These are phyloP conservation scores for Trichophyton rubrum DNA, from an alignment of 2,329 filamentous ascomycete genomes.

Conservation along the genomic window DNA sequence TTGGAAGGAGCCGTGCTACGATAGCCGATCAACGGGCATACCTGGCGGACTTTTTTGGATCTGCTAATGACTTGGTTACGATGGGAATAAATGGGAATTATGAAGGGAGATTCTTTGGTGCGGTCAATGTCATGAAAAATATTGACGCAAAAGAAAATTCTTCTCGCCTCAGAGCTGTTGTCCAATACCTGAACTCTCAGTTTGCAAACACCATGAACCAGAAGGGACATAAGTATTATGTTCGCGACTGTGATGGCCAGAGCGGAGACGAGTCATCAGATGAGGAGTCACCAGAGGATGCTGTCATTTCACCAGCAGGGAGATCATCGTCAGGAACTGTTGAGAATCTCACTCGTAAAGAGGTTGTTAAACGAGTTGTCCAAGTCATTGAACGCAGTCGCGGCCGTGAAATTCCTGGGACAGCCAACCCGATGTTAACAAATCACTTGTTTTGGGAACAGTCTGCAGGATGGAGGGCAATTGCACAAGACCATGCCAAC, in stretches of 20 bases:
- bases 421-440: constrained; percentile 47
- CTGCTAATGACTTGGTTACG: constrained; percentile 27
- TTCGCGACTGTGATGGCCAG: constrained; percentile 17
- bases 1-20: constrained; percentile 30
- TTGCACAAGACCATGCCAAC: constrained; percentile 20
- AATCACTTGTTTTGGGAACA: constrained; percentile 50
- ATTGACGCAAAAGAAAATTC: background rate
- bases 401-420: constrained; percentile 46
- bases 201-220: constrained; percentile 34
- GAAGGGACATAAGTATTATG: constrained; percentile 31
- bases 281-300: background rate
- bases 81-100: constrained; percentile 25
- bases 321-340: background rate
- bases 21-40: constrained; percentile 38
- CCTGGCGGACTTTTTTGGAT: constrained; percentile 26
- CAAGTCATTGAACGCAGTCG: constrained; percentile 31
- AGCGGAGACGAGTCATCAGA: too few species aligned
- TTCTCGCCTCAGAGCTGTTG: constrained; percentile 21
- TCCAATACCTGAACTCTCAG: constrained; percentile 14
- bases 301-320: too few species aligned
- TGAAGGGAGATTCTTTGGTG: constrained; percentile 22
- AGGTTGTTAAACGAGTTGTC: constrained; percentile 31
- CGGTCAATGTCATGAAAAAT: background rate
- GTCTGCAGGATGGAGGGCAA: constrained; percentile 40
- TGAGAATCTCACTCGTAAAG: constrained; percentile 19